Evolutionary conservation across 2,329 filamentous ascomycete genomes (phyloP).

Genomic region (Cytospora mali): DNA sequence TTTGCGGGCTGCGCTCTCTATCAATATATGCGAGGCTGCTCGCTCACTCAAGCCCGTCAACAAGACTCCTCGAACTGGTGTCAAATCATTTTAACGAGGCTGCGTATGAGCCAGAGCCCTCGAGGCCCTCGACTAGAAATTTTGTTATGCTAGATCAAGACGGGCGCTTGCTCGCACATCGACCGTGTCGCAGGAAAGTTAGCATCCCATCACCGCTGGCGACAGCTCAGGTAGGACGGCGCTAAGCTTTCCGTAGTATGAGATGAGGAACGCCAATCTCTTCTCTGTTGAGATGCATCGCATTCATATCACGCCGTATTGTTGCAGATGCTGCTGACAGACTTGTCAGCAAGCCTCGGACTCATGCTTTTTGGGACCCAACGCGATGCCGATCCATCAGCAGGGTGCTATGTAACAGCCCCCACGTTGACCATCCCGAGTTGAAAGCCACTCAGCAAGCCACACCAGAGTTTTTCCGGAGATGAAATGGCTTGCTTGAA

Average conservation of each 20-base stretch:
- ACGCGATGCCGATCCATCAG: background rate
- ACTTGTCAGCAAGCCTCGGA: background rate
- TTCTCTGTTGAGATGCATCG: background rate
- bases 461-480: background rate
- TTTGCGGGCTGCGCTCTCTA: background rate
- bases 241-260: background rate
- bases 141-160: background rate
- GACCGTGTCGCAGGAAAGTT: background rate
- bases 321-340: background rate
- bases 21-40: background rate
- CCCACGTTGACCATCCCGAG: too few relatives aligned
- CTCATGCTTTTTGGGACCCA: background rate
- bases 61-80: background rate
- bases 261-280: background rate
- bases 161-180: background rate
- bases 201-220: background rate
- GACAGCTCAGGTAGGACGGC: background rate
- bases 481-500: constrained; percentile 4
- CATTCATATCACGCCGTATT: background rate
- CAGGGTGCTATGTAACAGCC: too few relatives aligned
- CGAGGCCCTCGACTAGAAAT: background rate
- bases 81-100: too few relatives aligned
- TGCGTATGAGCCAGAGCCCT: background rate
- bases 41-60: background rate
- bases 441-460: background rate